Percentiles rank a stretch among this genome's conserved stretches.
Conservation (phyloP, 1,284 basidiomycete species). For the Cutaneotrichosporon arboriforme region DNA sequence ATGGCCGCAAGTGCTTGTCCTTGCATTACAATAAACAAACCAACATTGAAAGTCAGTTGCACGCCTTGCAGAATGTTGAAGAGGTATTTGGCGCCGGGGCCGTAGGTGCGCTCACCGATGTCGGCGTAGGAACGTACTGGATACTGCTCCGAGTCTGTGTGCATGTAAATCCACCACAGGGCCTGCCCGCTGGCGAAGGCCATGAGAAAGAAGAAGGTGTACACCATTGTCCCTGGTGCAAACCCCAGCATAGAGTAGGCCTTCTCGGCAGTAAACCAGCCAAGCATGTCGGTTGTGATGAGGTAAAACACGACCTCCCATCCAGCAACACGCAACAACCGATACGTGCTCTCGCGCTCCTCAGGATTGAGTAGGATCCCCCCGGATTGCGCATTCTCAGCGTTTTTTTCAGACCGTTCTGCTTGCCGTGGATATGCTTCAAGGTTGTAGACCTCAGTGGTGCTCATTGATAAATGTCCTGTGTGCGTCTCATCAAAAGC, state of each 20-base stretch:
- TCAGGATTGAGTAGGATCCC: background rate
- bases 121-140: conserved; percentile 18
- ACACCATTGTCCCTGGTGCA: conserved; percentile 24
- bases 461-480: too few relatives aligned
- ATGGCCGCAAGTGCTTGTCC: conserved; percentile 7
- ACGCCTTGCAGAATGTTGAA: conserved; percentile 13
- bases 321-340: conserved; percentile 9
- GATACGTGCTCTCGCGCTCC: conserved; percentile 6
- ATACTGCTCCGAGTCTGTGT: conserved; percentile 16
- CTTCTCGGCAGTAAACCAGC: conserved; percentile 40
- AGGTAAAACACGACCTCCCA: conserved; percentile 21
- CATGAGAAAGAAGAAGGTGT: conserved; percentile 12
- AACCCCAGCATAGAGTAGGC: conserved; percentile 31
- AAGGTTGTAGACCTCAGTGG: too few relatives aligned
- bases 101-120: conserved; percentile 17
- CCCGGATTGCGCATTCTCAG: background rate
- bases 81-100: conserved; percentile 1
- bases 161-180: conserved; percentile 17
- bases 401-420: background rate
- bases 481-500: too few relatives aligned
- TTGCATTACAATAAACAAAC: conserved; percentile 8
- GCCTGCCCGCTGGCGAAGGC: conserved; percentile 18
- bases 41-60: conserved; percentile 14
- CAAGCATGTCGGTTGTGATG: conserved; percentile 28
- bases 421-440: too few relatives aligned